phyloP scores from a whole-genome alignment of 371 early-diverging fungal species.

The Mortierella sp. region DNA sequence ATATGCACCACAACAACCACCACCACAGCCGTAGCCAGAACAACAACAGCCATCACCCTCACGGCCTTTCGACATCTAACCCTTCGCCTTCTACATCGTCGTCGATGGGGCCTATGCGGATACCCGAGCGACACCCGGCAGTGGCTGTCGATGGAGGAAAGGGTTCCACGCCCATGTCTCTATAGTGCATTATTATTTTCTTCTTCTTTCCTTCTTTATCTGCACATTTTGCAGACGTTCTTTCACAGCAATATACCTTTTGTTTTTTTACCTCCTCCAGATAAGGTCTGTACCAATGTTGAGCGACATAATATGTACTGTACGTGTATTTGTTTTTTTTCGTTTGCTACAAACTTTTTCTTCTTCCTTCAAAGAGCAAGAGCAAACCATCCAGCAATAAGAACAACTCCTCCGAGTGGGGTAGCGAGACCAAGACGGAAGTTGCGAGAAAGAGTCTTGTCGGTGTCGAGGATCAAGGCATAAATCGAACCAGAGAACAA shows the following conservation, averaged over 20 bases:
- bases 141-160: constrained; percentile 45
- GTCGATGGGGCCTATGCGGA: constrained; percentile 34
- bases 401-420: constrained; percentile 80
- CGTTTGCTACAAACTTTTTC: background rate
- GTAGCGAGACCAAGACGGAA: constrained; percentile 79
- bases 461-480: constrained; percentile 61
- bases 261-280: background rate
- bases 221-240: background rate
- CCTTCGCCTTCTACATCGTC: constrained; percentile 26
- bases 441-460: constrained; percentile 42
- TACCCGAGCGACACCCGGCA: constrained; percentile 38
- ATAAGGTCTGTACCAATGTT: background rate
- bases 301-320: too few species aligned
- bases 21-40: background rate
- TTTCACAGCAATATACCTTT: background rate
- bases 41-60: background rate
- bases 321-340: background rate
- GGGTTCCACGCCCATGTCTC: constrained; percentile 38
- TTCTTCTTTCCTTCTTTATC: background rate
- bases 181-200: constrained; percentile 14
- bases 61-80: constrained; percentile 33
- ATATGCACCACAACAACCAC: background rate
- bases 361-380: constrained; percentile 61
- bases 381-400: constrained; percentile 84
- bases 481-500: constrained; percentile 82